Base-by-base conservation (phyloP, 805 yeast genomes). In the Wickerhamiella allomyrinae region DNA sequence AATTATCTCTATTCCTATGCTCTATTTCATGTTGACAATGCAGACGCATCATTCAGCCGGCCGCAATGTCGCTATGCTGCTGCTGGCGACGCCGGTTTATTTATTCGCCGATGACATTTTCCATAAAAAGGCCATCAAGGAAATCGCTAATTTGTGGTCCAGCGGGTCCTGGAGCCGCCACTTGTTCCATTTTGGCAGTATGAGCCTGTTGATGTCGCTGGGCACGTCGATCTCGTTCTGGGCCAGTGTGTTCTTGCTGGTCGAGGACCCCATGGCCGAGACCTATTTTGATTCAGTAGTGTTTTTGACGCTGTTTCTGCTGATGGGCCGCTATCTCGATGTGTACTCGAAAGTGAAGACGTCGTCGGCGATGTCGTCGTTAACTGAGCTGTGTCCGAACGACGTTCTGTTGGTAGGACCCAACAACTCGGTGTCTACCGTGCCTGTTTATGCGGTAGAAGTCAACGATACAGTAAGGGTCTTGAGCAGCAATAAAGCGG, bases 211-310 rank as follows among this genome's bases (percentile, higher is more conserved):
- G 48, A 76, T 81, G 78, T 68, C 74, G 39, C 58, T 80, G 38
- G 91, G 91, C 9, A 81, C 89, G 0, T 61, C 80, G 0, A 75
- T 81, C 19, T 74, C 89, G 1, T 81, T 79, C 55, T 68, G 77
- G 56, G 72, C 84, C 5, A 76, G 84, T 53, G 67, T 81, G 33
- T 76, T 71, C 0, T 58, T 78, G 35, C 58, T 80, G 10, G 65
- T 58, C 3, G 54, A 73, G 27, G 69, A 71, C 31, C 70, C 77
- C 11, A 20, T 38, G 0, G 47, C 49, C 13, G 77, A 84, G 3
- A 76, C 82, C 0, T 81, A 78, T 52, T 81, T 81, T 55, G 93
- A 81, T 53, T 76, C 87, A 5, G 89, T 80, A 22, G 83, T 81
- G 3, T 81, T 81, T 53, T 63, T 81, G 48, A 71, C 86, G 0